Evolutionary conservation across 2,329 filamentous ascomycete genomes (phyloP), one percentile per base, ranked within the genome.

Genomic region (Parastagonospora nodorum): DNA sequence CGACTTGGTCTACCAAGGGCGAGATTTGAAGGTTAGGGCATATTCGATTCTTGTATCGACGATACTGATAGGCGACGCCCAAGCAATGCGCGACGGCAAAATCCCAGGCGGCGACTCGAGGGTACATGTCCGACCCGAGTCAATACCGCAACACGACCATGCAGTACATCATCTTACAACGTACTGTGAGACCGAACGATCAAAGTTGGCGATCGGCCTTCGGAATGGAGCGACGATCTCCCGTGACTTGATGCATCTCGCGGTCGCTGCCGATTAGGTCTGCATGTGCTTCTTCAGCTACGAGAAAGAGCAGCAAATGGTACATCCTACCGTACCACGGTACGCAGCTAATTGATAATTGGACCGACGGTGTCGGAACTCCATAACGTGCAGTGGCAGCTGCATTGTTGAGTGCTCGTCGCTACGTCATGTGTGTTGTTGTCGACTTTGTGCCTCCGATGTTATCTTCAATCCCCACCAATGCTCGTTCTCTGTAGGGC

Each of bases 401-500:
- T 24, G 19, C 5, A 24, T 5, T 24, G 19, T 24, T 24, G 19
- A 5, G 19, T 24, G 19, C 19, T 24, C 19, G 19, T 24, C 19
- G 19, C 19, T 24, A 24, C 19, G 19, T 24, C 19, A 24, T 24
- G 19, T 24, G 5, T 24, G 19, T 24, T 24, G 19, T 24, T 24
- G 19, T 24, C 19, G 19, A 24, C 19, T 24, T 24, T 24, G 19
- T 24, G 19, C 19, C 19, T 24, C 19, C 19, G 28, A 19, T 36
- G 15, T 2, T 16, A 10, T 8, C 11, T 42, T 68, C 66, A 60
- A 33, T 60, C 55, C n/a, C 43, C 53, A 39, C 47, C 53, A 9
- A 68, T 57, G 4, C 57, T 58, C 8, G 60, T 51, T 27, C 61
- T 51, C 29, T 66, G 58, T 35, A 71, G 16, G 29, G 61, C 62